phyloP scores from a whole-genome alignment of 345 rosid genomes.

The Clausena lansium region DNA sequence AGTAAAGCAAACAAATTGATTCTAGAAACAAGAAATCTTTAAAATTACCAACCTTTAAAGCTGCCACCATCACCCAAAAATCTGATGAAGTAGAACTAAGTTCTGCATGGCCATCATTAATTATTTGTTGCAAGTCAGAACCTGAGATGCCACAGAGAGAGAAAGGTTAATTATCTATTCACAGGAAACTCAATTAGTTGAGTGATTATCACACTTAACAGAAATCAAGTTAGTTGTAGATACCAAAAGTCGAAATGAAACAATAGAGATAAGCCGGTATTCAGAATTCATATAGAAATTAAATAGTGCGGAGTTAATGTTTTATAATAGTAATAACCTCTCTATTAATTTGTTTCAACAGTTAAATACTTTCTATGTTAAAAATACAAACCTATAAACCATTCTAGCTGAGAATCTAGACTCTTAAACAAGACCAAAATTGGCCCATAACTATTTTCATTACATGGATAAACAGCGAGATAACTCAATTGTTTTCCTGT shows the following conservation, averaged over 20 bases:
- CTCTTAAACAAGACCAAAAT: not conserved
- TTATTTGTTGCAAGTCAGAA: constrained; percentile 58
- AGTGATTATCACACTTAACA: not conserved
- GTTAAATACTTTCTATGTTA: not conserved
- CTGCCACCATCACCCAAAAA: constrained; percentile 98
- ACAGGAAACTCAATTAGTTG: not conserved
- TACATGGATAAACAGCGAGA: not conserved
- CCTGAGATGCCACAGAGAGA: constrained; percentile 34
- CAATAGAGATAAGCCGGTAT: not conserved
- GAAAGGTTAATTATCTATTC: constrained; percentile 5
- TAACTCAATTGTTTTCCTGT: not conserved
- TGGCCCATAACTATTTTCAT: not conserved
- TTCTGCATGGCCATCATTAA: constrained; percentile 64
- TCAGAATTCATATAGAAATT: not conserved
- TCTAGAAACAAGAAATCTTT: constrained; percentile 13
- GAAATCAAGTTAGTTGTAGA: not conserved
- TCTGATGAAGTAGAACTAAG: constrained; percentile 65
- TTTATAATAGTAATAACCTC: not conserved
- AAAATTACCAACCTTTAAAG: constrained; percentile 70
- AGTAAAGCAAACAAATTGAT: not conserved
- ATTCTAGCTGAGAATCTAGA: not conserved
- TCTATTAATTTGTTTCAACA: not conserved
- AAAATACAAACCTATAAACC: not conserved
- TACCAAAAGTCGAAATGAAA: not conserved
- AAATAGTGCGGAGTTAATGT: not conserved